phyloP scores from a whole-genome alignment of 1,284 basidiomycete genomes.

The Ceratobasidium papillatum region DNA sequence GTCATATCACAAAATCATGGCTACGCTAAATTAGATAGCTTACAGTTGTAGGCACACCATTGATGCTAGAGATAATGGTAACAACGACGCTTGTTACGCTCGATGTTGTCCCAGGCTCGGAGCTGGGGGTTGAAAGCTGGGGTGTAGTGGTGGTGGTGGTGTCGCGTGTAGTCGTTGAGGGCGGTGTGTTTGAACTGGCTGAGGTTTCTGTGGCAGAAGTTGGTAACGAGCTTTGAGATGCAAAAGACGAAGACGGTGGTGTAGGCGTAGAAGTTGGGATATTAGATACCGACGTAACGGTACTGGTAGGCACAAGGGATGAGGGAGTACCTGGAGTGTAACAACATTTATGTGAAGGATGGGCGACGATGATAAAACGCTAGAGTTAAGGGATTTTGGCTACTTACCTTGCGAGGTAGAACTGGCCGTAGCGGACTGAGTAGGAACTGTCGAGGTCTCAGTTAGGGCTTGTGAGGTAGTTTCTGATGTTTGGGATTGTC shows the following conservation, averaged over 20 bases:
- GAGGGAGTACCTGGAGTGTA: background rate
- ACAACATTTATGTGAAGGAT: background rate
- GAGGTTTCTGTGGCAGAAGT: background rate
- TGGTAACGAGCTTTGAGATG: background rate
- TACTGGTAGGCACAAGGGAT: background rate
- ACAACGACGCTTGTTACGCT: conserved; percentile 26
- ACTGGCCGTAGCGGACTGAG: background rate
- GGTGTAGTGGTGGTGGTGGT: background rate
- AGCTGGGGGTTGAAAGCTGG: background rate
- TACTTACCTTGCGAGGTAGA: conserved; percentile 25
- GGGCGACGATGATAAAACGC: background rate
- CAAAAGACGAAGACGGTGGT: background rate
- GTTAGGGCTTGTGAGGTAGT: background rate
- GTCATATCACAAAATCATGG: background rate
- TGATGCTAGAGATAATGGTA: conserved; percentile 14
- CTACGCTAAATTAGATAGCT: background rate
- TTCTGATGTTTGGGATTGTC: conserved; percentile 1
- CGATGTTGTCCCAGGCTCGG: conserved; percentile 16
- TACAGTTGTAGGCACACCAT: conserved; percentile 19
- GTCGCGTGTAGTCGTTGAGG: background rate
- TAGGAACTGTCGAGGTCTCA: background rate
- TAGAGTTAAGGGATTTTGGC: background rate
- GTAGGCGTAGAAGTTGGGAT: conserved; percentile 3
- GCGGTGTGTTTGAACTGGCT: conserved; percentile 10
- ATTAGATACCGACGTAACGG: conserved; percentile 15